These are phyloP conservation scores for Boletus bicolor DNA, from an alignment of 768 basidiomycete species.

Conservation along the genomic window DNA sequence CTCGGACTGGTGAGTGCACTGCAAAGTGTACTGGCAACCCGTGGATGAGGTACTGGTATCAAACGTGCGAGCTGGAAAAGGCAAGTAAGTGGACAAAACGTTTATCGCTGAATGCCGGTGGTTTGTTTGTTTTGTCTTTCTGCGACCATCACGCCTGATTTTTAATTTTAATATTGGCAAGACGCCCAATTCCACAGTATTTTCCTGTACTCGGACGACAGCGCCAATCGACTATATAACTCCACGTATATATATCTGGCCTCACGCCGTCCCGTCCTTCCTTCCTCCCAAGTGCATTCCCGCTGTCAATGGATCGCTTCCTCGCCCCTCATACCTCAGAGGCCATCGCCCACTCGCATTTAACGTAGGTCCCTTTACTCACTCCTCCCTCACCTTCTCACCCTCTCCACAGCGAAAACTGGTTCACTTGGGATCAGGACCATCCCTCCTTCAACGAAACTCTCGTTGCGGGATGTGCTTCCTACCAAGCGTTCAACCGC, in stretches of 20 bases:
- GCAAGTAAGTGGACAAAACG: slow-evolving; percentile 16
- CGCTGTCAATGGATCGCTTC: slow-evolving; percentile 61
- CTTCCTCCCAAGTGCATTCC: neutral
- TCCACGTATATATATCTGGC: slow-evolving; percentile 7
- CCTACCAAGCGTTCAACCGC: slow-evolving; percentile 75
- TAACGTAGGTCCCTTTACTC: slow-evolving; percentile 48
- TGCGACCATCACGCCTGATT: neutral
- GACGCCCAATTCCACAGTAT: slow-evolving; percentile 3
- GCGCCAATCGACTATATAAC: slow-evolving; percentile 7
- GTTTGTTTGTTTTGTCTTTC: neutral
- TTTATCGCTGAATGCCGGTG: slow-evolving; percentile 11
- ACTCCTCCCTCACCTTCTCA: slow-evolving; percentile 10
- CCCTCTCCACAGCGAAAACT: slow-evolving; percentile 53
- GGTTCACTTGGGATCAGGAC: slow-evolving; percentile 66
- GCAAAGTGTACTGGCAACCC: no score
- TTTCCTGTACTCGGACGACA: neutral
- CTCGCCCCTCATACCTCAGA: slow-evolving; percentile 73
- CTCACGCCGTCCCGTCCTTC: neutral
- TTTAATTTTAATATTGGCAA: neutral
- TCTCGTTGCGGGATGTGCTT: slow-evolving; percentile 73
- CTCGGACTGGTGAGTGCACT: no score
- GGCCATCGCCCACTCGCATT: slow-evolving; percentile 63
- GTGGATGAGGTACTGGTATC: neutral
- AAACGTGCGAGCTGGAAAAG: slow-evolving; percentile 29
- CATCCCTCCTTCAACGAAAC: slow-evolving; percentile 69